Evolutionary conservation across 1,139 yeast species (phyloP).

Genomic region (Taiozyma sp.): DNA sequence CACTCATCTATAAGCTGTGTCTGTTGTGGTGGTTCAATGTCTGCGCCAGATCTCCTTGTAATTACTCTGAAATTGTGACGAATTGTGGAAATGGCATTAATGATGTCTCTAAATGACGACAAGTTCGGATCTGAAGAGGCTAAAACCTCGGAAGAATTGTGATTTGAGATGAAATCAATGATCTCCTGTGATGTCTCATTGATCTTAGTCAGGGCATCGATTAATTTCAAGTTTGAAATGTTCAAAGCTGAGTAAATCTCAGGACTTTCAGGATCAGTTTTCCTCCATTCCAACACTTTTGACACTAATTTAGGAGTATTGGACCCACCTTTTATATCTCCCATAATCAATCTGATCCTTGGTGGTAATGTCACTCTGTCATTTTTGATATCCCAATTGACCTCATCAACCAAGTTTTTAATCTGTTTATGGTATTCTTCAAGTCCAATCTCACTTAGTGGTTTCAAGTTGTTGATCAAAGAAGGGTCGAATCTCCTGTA

Average conservation of each 20-base stretch:
- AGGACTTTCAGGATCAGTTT: slow-evolving; percentile 42
- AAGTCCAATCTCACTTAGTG: slow-evolving; percentile 3
- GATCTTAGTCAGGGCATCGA: slow-evolving; percentile 42
- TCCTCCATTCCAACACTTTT: slow-evolving; percentile 69
- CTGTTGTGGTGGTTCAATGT: slow-evolving; percentile 83
- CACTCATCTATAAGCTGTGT: slow-evolving; percentile 67
- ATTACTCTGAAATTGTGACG: slow-evolving; percentile 53
- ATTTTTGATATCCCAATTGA: slow-evolving; percentile 56
- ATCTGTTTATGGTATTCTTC: slow-evolving; percentile 29
- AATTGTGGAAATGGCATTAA: slow-evolving; percentile 40
- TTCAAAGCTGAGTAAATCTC: slow-evolving; percentile 54
- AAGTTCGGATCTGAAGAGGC: slow-evolving; percentile 11
- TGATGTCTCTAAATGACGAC: slow-evolving; percentile 24
- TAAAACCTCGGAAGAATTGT: slow-evolving; percentile 17
- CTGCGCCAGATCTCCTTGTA: slow-evolving; percentile 68
- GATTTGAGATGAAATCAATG: slow-evolving; percentile 20
- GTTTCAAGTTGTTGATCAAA: slow-evolving; percentile 40
- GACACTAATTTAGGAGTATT: slow-evolving; percentile 90
- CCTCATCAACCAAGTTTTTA: slow-evolving; percentile 35
- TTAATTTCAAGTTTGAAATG: slow-evolving; percentile 52
- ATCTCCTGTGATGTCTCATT: slow-evolving; percentile 27
- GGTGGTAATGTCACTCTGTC: slow-evolving; percentile 61
- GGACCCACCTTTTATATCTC: slow-evolving; percentile 89
- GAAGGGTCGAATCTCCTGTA: slow-evolving; percentile 69
- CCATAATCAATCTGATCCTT: slow-evolving; percentile 72